Evolutionary conservation across 2,329 filamentous ascomycete genomes (phyloP).

Genomic region (Trichoderma atroviride): DNA sequence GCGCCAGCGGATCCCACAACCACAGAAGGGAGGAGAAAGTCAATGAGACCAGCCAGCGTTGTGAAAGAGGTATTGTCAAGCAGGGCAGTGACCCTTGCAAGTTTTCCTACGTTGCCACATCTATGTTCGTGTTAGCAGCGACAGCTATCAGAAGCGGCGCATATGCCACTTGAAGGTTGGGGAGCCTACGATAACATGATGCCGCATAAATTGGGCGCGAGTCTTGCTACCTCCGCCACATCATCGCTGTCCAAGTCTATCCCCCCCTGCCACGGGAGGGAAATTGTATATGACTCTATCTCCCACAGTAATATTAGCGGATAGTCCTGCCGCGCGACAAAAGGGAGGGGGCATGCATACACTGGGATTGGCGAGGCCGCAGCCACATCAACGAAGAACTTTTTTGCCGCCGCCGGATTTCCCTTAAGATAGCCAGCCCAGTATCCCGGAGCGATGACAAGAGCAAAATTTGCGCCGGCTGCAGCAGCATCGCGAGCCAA

Average conservation of each 20-base stretch:
- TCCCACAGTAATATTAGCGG: neutral
- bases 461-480: neutral
- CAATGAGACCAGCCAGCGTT: slow-evolving; percentile 9
- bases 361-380: slow-evolving; percentile 2
- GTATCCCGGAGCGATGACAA: neutral
- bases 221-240: neutral
- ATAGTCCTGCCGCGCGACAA: neutral
- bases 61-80: neutral
- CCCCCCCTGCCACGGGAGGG: neutral
- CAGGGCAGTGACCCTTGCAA: neutral
- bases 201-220: neutral
- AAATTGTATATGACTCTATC: slow-evolving; percentile 3
- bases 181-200: neutral
- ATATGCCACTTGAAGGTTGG: neutral
- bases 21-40: slow-evolving; percentile 9
- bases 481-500: slow-evolving; percentile 4
- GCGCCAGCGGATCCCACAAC: slow-evolving; percentile 4
- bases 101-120: neutral
- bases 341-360: neutral
- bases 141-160: neutral
- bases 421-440: slow-evolving; percentile 8
- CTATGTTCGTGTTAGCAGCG: neutral
- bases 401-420: neutral
- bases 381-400: slow-evolving; percentile 1
- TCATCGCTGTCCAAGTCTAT: slow-evolving; percentile 5